Conservation (phyloP, 73 alveolate species). For the Blepharisma japonicum region DNA sequence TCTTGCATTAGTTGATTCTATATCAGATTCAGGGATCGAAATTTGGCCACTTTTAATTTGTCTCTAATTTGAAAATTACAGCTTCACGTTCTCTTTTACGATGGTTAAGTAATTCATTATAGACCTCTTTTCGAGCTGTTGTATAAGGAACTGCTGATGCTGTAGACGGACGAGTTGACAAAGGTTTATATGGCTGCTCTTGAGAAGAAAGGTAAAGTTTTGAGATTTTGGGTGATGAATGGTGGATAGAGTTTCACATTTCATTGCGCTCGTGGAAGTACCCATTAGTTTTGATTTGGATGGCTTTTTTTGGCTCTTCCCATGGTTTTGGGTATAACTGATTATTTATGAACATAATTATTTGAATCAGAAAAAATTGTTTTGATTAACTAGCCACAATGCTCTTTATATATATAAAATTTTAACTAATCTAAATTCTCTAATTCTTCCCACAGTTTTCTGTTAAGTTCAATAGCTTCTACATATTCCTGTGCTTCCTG, state of each 20-base stretch:
- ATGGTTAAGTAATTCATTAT: no score
- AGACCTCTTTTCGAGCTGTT: no score
- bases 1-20: not conserved
- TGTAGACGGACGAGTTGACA: no score
- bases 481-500: not conserved
- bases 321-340: conserved; percentile 16
- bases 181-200: not conserved
- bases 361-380: no score
- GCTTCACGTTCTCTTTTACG: no score
- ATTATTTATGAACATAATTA: no score
- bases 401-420: no score
- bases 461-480: not conserved
- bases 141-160: no score
- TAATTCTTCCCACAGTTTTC: not conserved
- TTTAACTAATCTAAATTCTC: not conserved
- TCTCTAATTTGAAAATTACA: no score
- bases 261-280: conserved; percentile 11
- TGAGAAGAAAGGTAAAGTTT: not conserved
- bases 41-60: no score
- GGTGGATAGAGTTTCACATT: conserved; percentile 14
- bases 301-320: not conserved
- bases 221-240: conserved; percentile 25
- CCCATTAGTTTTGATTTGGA: not conserved
- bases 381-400: no score
- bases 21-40: no score